A percentile compares a stretch with the other conserved stretches of the same genome.
phyloP scores from a whole-genome alignment of 1,284 basidiomycete species.

The Ganoderma multipileum region DNA sequence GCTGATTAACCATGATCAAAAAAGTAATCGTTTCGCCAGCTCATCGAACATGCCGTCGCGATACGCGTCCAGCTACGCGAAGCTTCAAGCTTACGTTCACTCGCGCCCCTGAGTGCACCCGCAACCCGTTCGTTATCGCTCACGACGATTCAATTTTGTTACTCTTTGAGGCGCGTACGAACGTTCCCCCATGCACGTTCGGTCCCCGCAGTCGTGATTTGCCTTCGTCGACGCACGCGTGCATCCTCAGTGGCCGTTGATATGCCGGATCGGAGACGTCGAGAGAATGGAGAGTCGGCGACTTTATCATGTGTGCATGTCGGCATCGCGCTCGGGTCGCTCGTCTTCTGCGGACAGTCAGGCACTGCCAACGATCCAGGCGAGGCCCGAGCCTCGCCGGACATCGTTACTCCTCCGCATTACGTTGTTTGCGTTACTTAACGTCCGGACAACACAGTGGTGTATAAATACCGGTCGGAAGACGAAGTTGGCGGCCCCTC shows the following conservation, averaged over 20 bases:
- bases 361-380: neutral
- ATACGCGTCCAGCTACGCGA: neutral
- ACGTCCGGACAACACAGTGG: neutral
- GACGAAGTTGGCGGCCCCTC: neutral
- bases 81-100: neutral
- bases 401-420: neutral
- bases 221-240: neutral
- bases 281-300: neutral
- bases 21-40: neutral
- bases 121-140: neutral
- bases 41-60: neutral
- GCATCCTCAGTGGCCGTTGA: neutral
- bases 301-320: neutral
- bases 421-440: neutral
- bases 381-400: neutral
- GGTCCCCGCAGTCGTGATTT: neutral
- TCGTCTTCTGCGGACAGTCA: neutral
- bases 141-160: too few relatives aligned
- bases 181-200: slow-evolving; percentile 1
- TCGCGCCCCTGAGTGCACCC: neutral
- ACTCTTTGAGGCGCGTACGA: neutral
- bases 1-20: too few relatives aligned
- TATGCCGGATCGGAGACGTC: neutral
- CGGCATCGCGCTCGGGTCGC: neutral
- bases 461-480: neutral